A percentile compares a stretch with the other conserved stretches of the same genome.
phyloP scores from a whole-genome alignment of 2,329 filamentous ascomycete genomes.

The Drechslerella dactyloides region DNA sequence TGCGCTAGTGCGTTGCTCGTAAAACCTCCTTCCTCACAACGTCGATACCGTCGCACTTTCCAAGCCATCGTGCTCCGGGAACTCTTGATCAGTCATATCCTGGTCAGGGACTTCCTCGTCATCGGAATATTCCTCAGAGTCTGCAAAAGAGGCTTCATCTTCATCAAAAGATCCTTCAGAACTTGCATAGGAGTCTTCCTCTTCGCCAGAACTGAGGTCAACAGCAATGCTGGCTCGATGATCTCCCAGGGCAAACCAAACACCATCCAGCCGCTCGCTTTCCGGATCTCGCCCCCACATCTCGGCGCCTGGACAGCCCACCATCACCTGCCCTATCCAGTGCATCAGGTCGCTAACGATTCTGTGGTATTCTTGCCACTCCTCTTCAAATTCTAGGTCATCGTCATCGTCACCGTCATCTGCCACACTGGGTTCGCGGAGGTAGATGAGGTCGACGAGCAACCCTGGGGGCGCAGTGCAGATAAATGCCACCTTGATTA shows the following conservation, averaged over 20 bases:
- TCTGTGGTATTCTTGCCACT: background rate
- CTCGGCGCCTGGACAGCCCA: background rate
- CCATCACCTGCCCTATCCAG: constrained; percentile 11
- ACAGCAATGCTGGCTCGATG: background rate
- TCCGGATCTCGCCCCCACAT: constrained; percentile 12
- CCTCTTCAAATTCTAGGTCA: background rate
- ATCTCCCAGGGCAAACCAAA: constrained; percentile 9
- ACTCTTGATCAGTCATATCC: too few species aligned
- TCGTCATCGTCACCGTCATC: background rate
- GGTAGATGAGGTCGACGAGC: constrained; percentile 2
- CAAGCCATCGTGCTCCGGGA: too few species aligned
- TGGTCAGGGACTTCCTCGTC: too few species aligned
- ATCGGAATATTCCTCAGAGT: too few species aligned
- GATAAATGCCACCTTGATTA: constrained; percentile 7
- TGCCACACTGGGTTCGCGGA: background rate
- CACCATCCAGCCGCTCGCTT: background rate
- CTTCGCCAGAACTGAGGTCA: background rate
- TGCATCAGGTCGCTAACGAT: background rate
- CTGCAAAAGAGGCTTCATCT: too few species aligned
- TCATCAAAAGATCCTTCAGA: too few species aligned
- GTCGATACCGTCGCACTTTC: too few species aligned
- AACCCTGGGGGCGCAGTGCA: constrained; percentile 2
- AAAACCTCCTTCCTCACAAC: too few species aligned
- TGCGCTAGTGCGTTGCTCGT: too few species aligned
- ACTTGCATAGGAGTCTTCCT: too few species aligned